Evolutionary conservation across 1,284 basidiomycete species (phyloP), one percentile per base, ranked within the genome.

Genomic region (Papiliotrema flavescens): DNA sequence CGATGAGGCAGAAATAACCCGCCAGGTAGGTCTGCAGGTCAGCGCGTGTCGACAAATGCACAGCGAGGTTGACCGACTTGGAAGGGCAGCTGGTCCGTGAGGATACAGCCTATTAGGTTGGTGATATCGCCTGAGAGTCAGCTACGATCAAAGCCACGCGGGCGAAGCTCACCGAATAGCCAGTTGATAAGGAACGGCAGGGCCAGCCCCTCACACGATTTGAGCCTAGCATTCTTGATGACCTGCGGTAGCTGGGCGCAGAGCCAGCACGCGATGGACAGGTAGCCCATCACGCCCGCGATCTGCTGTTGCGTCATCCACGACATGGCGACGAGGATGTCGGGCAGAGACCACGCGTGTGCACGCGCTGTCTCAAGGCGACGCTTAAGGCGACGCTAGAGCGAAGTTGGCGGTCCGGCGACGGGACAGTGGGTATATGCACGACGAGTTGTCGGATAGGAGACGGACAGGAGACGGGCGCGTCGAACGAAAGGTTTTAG

Each of bases 51-150:
- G 32, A 4, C 44, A n/a, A n/a, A 9, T 32, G 23, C 28, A 19
- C 6, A 49, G 22, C 11, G 34, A 11, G 37, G 28, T 15, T 32
- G 51, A 70, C 82, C 65, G 70, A 89, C 90, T 77, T 94, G 92
- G 75, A 97, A 96, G 14, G 90, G 90, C n/a, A 96, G 81, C 69
- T 96, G 93, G 65, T 87, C 82, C 1, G 93, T 96, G 50, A 97
- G 80, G 57, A 96, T 75, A 74, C 93, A 95, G 14, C 91, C 79
- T 62, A 95, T 76, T 37, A 96, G 80, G 73, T 96, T 96, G 23
- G 91, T 91, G 34, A 87, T 77, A 75, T 96, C 93, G 53, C 93
- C 90, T 92, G 64, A 23, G 49, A 15, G 42, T 34, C 20, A 43
- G 22, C 37, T 11, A n/a, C 22, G 3, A 3, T 42, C 23, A 23